Evolutionary conservation across 805 yeast species (phyloP).

Genomic region (Hemisphaericaspora nanyangensis): DNA sequence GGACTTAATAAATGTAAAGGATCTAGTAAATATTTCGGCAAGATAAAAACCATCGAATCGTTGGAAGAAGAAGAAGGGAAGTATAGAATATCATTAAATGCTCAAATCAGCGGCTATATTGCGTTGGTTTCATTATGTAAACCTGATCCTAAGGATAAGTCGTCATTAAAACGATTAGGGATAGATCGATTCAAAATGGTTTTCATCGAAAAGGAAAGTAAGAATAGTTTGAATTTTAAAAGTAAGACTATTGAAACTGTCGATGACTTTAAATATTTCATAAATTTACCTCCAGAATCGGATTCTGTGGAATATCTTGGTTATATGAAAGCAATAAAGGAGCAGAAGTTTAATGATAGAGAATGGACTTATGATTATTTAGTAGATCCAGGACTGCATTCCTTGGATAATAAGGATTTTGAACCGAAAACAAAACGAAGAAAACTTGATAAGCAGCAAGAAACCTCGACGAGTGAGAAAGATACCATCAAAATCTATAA

Average conservation of each 20-base stretch:
- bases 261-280: constrained; percentile 7
- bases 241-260: constrained; percentile 1
- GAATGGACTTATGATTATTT: neutral
- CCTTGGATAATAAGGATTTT: neutral
- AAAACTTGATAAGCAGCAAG: neutral
- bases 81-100: constrained; percentile 13
- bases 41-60: constrained; percentile 9
- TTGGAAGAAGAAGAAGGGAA: no score
- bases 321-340: neutral
- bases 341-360: neutral
- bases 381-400: neutral
- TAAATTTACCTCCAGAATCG: constrained; percentile 3
- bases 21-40: constrained; percentile 27
- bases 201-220: neutral
- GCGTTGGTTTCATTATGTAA: constrained; percentile 25
- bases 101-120: constrained; percentile 16
- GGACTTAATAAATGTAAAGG: constrained; percentile 15
- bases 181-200: constrained; percentile 1
- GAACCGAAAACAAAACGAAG: neutral
- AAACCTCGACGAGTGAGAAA: neutral
- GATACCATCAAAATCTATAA: neutral
- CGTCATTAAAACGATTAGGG: neutral
- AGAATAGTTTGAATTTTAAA: neutral
- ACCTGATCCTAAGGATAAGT: neutral
- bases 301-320: neutral